These are phyloP conservation scores for Diphasiastrum complanatum DNA, from an alignment of 83 land plant species.

Conservation along the genomic window DNA sequence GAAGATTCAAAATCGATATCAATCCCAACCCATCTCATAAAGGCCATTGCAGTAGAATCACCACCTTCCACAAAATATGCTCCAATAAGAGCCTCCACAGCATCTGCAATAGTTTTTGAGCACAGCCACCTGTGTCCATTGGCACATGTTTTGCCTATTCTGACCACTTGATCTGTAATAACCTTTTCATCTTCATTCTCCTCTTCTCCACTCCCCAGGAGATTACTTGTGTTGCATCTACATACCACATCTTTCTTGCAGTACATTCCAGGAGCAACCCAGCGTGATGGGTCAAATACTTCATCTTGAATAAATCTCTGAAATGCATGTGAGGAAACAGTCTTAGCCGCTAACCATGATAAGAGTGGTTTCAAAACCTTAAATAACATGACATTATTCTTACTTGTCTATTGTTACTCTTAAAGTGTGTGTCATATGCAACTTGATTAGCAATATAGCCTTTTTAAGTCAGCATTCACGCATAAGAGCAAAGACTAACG, in stretches of 20 bases:
- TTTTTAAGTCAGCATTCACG: no score
- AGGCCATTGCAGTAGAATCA: conserved; percentile 43
- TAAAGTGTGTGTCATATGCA: no score
- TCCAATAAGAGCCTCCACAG: conserved; percentile 88
- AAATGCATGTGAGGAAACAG: no score
- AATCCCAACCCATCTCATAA: conserved; percentile 82
- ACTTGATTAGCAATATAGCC: no score
- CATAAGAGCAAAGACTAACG: no score
- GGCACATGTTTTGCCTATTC: conserved; percentile 65
- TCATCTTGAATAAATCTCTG: conserved; percentile 79
- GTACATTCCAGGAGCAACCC: conserved; percentile 86
- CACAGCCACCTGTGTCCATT: conserved; percentile 90
- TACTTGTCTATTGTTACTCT: no score
- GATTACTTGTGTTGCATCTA: conserved; percentile 34
- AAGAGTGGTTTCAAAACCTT: no score
- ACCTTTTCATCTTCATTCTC: conserved; percentile 4
- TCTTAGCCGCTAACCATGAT: no score
- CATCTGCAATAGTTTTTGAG: conserved; percentile 90
- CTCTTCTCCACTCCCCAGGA: background rate
- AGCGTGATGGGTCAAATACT: conserved; percentile 79
- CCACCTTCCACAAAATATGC: conserved; percentile 71
- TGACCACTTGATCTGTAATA: conserved; percentile 19
- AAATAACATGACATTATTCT: no score
- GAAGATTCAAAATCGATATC: conserved; percentile 40
- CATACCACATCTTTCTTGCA: conserved; percentile 43